Evolutionary conservation across 2,329 filamentous ascomycete species (phyloP).

Genomic region (Trichoderma polysporum): DNA sequence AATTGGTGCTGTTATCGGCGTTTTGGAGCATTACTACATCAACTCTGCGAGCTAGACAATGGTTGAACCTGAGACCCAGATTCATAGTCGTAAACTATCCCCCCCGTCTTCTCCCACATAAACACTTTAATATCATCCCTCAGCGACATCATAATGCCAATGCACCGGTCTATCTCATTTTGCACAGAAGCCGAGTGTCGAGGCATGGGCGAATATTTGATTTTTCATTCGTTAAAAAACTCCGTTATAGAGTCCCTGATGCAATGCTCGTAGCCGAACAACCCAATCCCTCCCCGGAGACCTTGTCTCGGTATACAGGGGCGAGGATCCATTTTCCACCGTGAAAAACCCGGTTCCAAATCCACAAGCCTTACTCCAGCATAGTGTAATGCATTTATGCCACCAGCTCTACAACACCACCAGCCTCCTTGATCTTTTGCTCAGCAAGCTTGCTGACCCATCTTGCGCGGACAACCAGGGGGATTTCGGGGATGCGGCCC

Average conservation of each 20-base stretch:
- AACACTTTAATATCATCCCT: background rate
- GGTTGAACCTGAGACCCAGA: background rate
- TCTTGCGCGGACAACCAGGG: constrained; percentile 89
- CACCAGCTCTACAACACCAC: constrained; percentile 93
- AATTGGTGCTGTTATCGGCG: constrained; percentile 3
- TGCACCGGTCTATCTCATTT: background rate
- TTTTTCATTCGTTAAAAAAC: constrained; percentile 43
- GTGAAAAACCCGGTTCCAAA: constrained; percentile 31
- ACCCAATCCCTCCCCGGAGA: constrained; percentile 30
- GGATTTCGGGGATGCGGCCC: constrained; percentile 90
- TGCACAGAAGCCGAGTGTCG: constrained; percentile 11
- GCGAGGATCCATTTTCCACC: constrained; percentile 25
- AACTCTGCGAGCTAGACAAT: constrained; percentile 13
- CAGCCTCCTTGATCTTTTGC: constrained; percentile 98
- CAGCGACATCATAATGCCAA: background rate
- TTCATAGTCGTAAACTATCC: constrained; percentile 1
- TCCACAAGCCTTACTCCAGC: constrained; percentile 36
- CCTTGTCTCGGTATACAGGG: constrained; percentile 21
- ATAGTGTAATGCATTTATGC: constrained; percentile 55
- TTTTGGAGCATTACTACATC: constrained; percentile 21
- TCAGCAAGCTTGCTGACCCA: constrained; percentile 96
- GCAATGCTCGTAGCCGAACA: constrained; percentile 44
- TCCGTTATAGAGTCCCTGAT: constrained; percentile 43
- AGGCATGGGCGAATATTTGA: constrained; percentile 37
- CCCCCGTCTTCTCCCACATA: background rate